Percentiles rank a stretch among this genome's conserved stretches.
Conservation (phyloP, 2,329 filamentous ascomycete species). For the Pseudocercospora ulei region DNA sequence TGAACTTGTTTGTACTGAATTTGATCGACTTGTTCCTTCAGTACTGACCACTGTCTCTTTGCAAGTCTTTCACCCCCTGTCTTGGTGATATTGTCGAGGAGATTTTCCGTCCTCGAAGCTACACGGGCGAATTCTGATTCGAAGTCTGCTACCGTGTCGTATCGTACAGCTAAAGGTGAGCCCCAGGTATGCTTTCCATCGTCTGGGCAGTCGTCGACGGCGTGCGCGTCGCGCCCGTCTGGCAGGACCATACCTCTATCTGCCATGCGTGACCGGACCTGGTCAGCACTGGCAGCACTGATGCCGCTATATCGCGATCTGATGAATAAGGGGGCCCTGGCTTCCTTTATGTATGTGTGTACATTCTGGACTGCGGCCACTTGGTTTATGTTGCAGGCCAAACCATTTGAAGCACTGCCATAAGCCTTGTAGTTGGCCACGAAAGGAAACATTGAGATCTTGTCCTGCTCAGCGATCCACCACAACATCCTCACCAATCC, state of each 20-base stretch:
- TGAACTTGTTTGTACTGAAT: background rate
- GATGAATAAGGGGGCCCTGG: background rate
- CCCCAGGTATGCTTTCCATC: background rate
- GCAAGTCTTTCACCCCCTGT: no score
- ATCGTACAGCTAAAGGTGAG: background rate
- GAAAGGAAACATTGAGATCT: conserved; percentile 51
- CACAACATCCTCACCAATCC: conserved; percentile 71
- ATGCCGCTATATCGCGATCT: conserved; percentile 10
- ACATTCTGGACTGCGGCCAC: conserved; percentile 21
- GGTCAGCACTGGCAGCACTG: conserved; percentile 36
- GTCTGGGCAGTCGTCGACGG: background rate
- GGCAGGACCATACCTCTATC: conserved; percentile 10
- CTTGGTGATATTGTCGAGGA: no score
- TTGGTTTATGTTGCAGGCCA: conserved; percentile 49
- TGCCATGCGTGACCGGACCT: conserved; percentile 34
- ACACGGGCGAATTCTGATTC: background rate
- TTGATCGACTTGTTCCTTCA: background rate
- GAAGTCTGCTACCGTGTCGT: background rate
- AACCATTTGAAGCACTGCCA: conserved; percentile 39
- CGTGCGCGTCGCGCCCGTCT: conserved; percentile 4
- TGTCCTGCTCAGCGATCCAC: conserved; percentile 57
- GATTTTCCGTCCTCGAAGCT: no score
- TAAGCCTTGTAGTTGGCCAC: conserved; percentile 5
- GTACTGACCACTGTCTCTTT: no score
- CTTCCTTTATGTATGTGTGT: background rate